These are phyloP conservation scores for Actinidia polygama DNA, from an alignment of 179 eudicot genomes.

Conservation along the genomic window DNA sequence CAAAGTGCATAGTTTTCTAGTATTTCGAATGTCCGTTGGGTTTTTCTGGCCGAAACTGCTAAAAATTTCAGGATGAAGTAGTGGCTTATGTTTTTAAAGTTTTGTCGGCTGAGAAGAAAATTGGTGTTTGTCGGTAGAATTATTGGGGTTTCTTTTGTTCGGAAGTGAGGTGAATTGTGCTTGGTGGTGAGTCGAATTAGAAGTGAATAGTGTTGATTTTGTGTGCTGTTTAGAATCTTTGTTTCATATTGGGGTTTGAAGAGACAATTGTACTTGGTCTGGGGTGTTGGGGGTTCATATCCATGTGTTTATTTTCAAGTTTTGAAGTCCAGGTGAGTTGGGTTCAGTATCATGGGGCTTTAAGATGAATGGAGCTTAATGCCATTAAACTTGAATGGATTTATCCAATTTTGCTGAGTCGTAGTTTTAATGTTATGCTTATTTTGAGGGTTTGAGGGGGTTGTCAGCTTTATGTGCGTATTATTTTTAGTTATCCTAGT, in stretches of 20 bases:
- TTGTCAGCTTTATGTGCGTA: too few species aligned
- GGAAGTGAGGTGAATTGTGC: not conserved
- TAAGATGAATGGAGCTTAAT: not conserved
- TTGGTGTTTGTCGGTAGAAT: not conserved
- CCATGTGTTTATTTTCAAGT: not conserved
- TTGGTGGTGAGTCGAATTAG: slow-evolving; percentile 3
- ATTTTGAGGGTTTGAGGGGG: not conserved
- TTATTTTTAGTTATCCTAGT: too few species aligned
- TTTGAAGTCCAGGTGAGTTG: not conserved
- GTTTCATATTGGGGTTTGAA: slow-evolving; percentile 1
- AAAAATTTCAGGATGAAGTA: too few species aligned
- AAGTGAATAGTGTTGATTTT: not conserved
- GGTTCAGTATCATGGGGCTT: not conserved
- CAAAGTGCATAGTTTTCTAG: too few species aligned
- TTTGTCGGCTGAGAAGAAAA: not conserved
- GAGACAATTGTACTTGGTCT: not conserved
- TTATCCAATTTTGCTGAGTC: not conserved
- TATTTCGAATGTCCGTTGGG: too few species aligned
- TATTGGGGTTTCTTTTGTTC: not conserved
- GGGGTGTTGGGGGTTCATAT: too few species aligned
- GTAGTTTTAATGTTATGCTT: not conserved
- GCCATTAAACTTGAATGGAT: not conserved
- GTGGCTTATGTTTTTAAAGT: too few species aligned
- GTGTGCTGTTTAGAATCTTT: not conserved
- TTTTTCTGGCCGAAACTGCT: too few species aligned